Conservation (phyloP, 306 rosid genomes). For the Luffa aegyptiaca region DNA sequence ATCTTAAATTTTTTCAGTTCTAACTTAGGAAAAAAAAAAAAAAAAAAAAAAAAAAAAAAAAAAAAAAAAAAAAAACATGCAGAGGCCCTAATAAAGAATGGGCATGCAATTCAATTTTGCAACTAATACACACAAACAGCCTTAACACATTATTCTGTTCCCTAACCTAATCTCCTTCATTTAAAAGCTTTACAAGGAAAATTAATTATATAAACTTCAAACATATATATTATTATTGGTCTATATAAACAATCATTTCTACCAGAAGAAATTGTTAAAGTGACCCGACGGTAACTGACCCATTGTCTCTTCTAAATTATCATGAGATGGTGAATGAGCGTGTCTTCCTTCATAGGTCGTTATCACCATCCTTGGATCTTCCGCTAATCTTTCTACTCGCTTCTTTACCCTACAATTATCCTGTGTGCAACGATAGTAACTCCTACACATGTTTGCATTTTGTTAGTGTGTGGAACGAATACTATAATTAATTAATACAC, state of each 20-base stretch:
- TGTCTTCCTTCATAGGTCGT: slow-evolving; percentile 10
- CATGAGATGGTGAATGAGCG: neutral
- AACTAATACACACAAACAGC: neutral
- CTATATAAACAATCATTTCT: neutral
- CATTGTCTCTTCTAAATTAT: neutral
- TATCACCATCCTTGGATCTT: slow-evolving; percentile 7
- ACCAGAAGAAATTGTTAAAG: neutral
- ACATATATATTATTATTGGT: neutral
- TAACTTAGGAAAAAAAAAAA: too few species aligned
- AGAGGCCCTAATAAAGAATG: neutral
- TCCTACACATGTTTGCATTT: neutral
- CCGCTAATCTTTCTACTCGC: neutral
- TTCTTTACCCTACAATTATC: slow-evolving; percentile 4
- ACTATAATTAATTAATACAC: too few species aligned
- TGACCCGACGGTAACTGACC: neutral
- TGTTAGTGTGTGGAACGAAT: too few species aligned
- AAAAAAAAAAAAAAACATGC: neutral
- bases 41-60: too few species aligned
- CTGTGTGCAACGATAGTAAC: slow-evolving; percentile 4
- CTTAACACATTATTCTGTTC: neutral
- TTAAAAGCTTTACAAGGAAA: neutral
- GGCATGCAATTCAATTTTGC: neutral
- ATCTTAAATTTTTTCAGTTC: too few species aligned
- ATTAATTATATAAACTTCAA: neutral
- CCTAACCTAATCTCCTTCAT: neutral